phyloP scores from a whole-genome alignment of 1,284 basidiomycete species.

The Lignosus rhinocerotis region DNA sequence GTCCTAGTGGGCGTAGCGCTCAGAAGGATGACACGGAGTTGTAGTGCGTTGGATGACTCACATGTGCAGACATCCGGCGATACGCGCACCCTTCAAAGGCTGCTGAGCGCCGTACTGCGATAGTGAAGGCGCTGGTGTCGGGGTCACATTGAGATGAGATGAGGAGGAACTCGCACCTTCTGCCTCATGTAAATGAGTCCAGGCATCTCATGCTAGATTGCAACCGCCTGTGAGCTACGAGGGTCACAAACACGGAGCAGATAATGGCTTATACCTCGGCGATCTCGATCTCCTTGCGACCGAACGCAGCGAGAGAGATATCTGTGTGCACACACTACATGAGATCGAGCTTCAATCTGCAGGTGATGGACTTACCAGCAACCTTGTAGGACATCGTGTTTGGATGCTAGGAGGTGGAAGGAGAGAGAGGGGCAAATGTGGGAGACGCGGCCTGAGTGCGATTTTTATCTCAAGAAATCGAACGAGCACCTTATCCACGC shows the following conservation, averaged over 20 bases:
- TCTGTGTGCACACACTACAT: conserved; percentile 49
- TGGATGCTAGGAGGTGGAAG: conserved; percentile 34
- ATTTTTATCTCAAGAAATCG: conserved; percentile 37
- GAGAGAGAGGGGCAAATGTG: conserved; percentile 28
- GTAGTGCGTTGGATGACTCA: conserved; percentile 35
- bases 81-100: conserved; percentile 94
- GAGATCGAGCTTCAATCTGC: background rate
- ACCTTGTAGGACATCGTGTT: conserved; percentile 79
- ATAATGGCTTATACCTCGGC: conserved; percentile 74
- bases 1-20: conserved; percentile 52
- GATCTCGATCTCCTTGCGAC: conserved; percentile 98
- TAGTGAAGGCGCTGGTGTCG: conserved; percentile 11
- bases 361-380: conserved; percentile 52
- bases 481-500: conserved; percentile 23
- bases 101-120: conserved; percentile 76
- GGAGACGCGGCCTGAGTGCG: conserved; percentile 23
- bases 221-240: conserved; percentile 10
- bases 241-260: background rate
- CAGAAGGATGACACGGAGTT: background rate
- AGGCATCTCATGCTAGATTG: conserved; percentile 81
- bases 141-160: background rate
- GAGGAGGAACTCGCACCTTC: conserved; percentile 54
- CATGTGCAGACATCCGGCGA: conserved; percentile 98
- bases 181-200: conserved; percentile 90
- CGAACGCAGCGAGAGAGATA: conserved; percentile 94